A percentile compares a stretch with the other conserved stretches of the same genome.
phyloP scores from a whole-genome alignment of 768 basidiomycete species.

The Tulasnella sp. region DNA sequence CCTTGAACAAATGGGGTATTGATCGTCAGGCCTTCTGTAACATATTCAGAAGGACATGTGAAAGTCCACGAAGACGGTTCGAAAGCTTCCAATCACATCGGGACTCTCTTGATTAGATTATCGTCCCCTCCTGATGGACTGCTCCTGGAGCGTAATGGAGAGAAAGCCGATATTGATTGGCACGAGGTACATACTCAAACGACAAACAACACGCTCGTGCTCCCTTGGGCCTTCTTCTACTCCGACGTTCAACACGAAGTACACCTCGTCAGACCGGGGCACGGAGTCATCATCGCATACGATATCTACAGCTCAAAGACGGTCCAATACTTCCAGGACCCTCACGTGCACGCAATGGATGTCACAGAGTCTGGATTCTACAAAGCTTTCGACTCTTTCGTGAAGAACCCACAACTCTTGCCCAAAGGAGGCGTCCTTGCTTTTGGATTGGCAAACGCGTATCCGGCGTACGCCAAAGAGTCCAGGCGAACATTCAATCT shows the following conservation, averaged over 20 bases:
- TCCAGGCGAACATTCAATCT: no score
- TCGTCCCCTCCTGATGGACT: constrained; percentile 38
- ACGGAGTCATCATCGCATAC: constrained; percentile 35
- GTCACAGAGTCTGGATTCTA: not conserved
- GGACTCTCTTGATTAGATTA: constrained; percentile 40
- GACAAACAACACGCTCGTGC: not conserved
- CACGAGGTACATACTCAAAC: not conserved
- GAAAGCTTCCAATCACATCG: constrained; percentile 36
- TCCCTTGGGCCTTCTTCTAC: constrained; percentile 35
- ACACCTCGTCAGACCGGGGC: constrained; percentile 31
- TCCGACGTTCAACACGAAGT: constrained; percentile 39
- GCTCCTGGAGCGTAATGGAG: constrained; percentile 26
- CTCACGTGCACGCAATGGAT: no score
- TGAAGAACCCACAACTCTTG: constrained; percentile 5
- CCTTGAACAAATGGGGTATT: no score
- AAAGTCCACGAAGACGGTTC: constrained; percentile 42
- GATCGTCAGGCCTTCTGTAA: not conserved
- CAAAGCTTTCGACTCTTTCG: not conserved
- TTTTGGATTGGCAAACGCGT: constrained; percentile 14
- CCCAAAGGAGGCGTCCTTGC: constrained; percentile 14
- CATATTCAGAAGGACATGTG: constrained; percentile 33
- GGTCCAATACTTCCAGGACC: not conserved
- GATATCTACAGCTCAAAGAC: constrained; percentile 16
- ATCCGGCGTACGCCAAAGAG: not conserved
- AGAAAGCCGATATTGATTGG: constrained; percentile 6